phyloP scores from a whole-genome alignment of 352 stramenopile genomes.

The Phytopythium cucurbitacearum region DNA sequence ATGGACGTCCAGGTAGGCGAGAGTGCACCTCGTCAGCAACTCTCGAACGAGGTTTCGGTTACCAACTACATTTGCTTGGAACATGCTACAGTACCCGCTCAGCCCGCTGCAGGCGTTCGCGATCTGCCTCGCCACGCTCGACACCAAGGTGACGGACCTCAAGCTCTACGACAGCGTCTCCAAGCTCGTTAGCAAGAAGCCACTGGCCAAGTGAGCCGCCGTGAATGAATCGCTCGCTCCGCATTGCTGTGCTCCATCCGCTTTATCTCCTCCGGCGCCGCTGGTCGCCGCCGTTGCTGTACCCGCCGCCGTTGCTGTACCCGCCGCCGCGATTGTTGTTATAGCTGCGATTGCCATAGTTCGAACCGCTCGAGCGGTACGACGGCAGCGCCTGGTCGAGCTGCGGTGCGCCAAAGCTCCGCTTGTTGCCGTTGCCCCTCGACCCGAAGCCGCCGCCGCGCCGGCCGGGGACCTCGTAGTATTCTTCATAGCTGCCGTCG shows the following conservation, averaged over 20 bases:
- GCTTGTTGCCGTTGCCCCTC: slow-evolving; percentile 15
- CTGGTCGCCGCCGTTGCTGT: slow-evolving; percentile 21
- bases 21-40: not conserved
- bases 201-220: no score
- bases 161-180: slow-evolving; percentile 43
- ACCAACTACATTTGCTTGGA: slow-evolving; percentile 8
- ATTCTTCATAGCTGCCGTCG: slow-evolving; percentile 23
- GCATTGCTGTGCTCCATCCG: not conserved
- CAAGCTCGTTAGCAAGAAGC: slow-evolving; percentile 33
- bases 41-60: not conserved
- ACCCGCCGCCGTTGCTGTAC: slow-evolving; percentile 9
- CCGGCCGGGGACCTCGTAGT: slow-evolving; percentile 26
- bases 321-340: not conserved
- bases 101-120: slow-evolving; percentile 85
- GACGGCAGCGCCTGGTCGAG: slow-evolving; percentile 33
- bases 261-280: slow-evolving; percentile 12
- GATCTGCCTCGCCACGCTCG: slow-evolving; percentile 84
- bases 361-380: slow-evolving; percentile 5
- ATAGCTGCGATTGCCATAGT: no score
- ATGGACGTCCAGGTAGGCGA: slow-evolving; percentile 85
- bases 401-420: slow-evolving; percentile 18
- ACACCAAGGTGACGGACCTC: slow-evolving; percentile 66
- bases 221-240: not conserved
- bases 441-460: slow-evolving; percentile 8
- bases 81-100: slow-evolving; percentile 48